Evolutionary conservation across 1,139 yeast species (phyloP), one percentile per base, ranked within the genome.

Genomic region (Yamadazyma friedrichii): DNA sequence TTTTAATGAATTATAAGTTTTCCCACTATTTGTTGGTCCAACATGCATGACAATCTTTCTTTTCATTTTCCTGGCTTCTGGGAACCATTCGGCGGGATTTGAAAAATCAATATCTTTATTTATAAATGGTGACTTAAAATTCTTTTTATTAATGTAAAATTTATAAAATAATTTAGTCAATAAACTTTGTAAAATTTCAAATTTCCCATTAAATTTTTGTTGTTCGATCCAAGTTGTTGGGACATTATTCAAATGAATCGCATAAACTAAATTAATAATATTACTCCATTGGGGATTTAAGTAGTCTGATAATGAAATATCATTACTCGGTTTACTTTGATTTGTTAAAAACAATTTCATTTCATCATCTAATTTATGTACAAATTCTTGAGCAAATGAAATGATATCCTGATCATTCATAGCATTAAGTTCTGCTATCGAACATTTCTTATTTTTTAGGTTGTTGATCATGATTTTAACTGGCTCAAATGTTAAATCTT

Each of bases 11-110:
- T 79, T 76, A 56, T 87, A 86, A 0, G 98, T 93, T 56, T 93
- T 93, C n/a, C 99, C 99, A 51, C 94, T 83, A 59, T 93, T 93
- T 0, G 99, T 93, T 0, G 99, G 98, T 0, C 99, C 99, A 15
- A 93, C 88, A 59, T 93, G 99, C 80, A 94, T 77, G 15, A 84
- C 74, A 35, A 93, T 75, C 43, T 84, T 84, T 32, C 99, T 70
- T 48, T 80, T 82, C 69, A 89, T 71, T 48, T 82, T 79, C 34
- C 98, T 70, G 0, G 98, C 95, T 38, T 74, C 80, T 0, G 98
- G 96, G 54, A 74, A 93, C 94, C 96, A 87, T 57, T 84, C 88
- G 1, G 84, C 83, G 1, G 96, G 96, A 49, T 82, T 78, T 2
- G 80, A 69, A 16, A 83, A 70, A 49, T 82, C 86, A 45, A 77